phyloP scores from a whole-genome alignment of 345 rosid genomes.

The Dipteronia dyeriana region DNA sequence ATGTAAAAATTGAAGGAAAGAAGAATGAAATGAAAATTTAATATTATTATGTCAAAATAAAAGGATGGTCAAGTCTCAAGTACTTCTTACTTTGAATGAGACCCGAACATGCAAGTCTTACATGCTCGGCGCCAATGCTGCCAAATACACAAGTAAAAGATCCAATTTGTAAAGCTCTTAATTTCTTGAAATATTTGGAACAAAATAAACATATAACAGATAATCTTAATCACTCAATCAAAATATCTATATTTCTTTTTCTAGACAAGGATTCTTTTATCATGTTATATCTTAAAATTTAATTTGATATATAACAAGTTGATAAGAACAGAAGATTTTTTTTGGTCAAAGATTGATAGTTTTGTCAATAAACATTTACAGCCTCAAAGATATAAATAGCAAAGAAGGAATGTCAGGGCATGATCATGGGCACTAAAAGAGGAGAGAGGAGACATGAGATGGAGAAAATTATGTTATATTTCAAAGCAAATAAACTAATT shows the following conservation, averaged over 20 bases:
- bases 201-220: not conserved
- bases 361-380: not conserved
- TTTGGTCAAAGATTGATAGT: not conserved
- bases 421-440: too few relatives aligned
- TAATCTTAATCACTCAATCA: not conserved
- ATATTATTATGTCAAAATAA: slow-evolving; percentile 14
- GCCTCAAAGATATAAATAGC: not conserved
- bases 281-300: slow-evolving; percentile 1
- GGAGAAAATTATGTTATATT: too few relatives aligned
- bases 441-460: too few relatives aligned
- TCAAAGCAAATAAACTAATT: too few relatives aligned
- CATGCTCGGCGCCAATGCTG: slow-evolving; percentile 51
- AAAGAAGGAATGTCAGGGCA: not conserved
- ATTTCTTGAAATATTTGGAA: not conserved
- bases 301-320: not conserved
- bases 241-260: not conserved
- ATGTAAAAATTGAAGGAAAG: not conserved
- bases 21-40: not conserved
- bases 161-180: not conserved
- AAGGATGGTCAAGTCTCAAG: slow-evolving; percentile 11
- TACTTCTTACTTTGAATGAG: slow-evolving; percentile 39
- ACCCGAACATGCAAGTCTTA: slow-evolving; percentile 41
- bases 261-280: not conserved
- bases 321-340: not conserved
- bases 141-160: not conserved